A percentile compares a stretch with the other conserved stretches of the same genome.
phyloP scores from a whole-genome alignment of 257 asterid genomes.

The Solanum pinnatisectum region DNA sequence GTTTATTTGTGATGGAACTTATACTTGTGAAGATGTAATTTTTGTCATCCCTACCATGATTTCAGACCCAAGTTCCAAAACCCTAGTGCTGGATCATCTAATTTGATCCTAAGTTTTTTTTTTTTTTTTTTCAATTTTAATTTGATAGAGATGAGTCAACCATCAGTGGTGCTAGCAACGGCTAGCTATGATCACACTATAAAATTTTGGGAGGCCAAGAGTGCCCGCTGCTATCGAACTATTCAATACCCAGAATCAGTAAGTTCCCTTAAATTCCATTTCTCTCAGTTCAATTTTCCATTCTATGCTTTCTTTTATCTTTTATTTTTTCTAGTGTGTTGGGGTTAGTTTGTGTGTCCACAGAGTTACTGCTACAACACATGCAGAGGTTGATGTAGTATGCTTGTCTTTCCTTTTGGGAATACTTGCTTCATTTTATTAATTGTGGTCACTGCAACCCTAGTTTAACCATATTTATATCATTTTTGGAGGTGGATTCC shows the following conservation, averaged over 20 bases:
- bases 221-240: constrained; percentile 85
- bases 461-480: not conserved
- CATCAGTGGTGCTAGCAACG: constrained; percentile 91
- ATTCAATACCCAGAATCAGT: constrained; percentile 96
- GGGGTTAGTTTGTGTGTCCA: not conserved
- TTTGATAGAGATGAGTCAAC: constrained; percentile 40
- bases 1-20: not conserved
- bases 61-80: not conserved
- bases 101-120: not conserved
- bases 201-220: constrained; percentile 94
- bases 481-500: not conserved
- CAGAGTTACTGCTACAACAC: not conserved
- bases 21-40: not conserved
- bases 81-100: not conserved
- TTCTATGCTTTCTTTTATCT: not conserved
- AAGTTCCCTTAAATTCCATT: constrained; percentile 2
- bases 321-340: not conserved
- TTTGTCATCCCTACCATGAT: not conserved
- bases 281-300: not conserved
- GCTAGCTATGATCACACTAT: constrained; percentile 99
- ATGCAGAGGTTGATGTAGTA: not conserved
- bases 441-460: not conserved
- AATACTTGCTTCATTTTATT: not conserved
- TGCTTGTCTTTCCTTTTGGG: not conserved
- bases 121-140: not conserved